Base-by-base conservation (phyloP, 345 rosid species). In the Citrus maxima region DNA sequence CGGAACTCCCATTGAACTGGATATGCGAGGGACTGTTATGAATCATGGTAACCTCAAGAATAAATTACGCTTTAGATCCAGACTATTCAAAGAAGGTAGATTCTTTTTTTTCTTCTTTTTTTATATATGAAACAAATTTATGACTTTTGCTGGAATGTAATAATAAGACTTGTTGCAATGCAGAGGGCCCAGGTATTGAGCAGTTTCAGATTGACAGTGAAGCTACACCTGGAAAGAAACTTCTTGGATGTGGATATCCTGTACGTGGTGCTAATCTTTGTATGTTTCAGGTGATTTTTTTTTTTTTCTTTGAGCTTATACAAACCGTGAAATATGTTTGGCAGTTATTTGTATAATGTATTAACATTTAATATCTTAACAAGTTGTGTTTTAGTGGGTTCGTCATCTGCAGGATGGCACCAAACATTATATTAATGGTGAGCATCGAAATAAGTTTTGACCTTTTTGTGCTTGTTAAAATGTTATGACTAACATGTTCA, bases 341-440 rank as follows among this genome's bases (percentile, higher is more conserved):
- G 63, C 66, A 18, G 6, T 42, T 42, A 25, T 74, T 24, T 56
- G 38, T 40, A 35, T 60, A 2, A 54, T 66, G 22, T 13, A 72
- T 67, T 62, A 58, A 25, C 34, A 13, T 78, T 55, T 37, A 32
- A 19, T 25, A 14, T 51, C 13, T 56, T 55, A 25, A 56, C 27
- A 55, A 66, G 37, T 34, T 21, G 46, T 22, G 40, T 66, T 21
- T 66, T 0, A 66, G 49, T 66, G 99, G 99, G 95, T 95, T 87
- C 90, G 93, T 72, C 97, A 93, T 92, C 97, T 93, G 79, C 90
- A 88, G 73, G 97, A 95, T 85, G 98, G 98, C 66, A 93, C 97
- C 24, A 87, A 90, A 69, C 97, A 93, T 60, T 93, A 90, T 79
- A 92, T 95, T 46, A 97, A 95, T 75, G 99, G 99, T 89, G 86